These are phyloP conservation scores for Arabis alpina DNA, from an alignment of 345 rosid genomes.

Conservation along the genomic window DNA sequence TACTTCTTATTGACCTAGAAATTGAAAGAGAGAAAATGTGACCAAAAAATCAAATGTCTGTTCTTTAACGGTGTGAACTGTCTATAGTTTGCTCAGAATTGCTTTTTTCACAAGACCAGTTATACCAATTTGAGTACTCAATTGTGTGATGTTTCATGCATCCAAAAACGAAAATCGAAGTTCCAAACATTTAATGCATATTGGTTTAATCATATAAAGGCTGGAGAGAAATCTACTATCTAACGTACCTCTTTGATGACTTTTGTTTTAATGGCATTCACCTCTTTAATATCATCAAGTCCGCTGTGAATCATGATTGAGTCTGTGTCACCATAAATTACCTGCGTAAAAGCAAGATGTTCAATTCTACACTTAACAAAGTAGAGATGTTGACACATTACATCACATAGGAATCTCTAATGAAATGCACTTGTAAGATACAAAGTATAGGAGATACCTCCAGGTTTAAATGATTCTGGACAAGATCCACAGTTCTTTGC, in stretches of 20 bases:
- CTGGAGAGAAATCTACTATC: conserved; percentile 19
- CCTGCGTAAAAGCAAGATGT: conserved; percentile 58
- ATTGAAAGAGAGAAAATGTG: conserved; percentile 38
- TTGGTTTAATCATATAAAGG: not conserved
- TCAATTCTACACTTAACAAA: conserved; percentile 29
- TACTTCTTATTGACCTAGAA: conserved; percentile 93
- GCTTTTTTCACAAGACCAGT: not conserved
- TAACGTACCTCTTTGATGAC: conserved; percentile 86
- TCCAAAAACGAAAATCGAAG: conserved; percentile 21
- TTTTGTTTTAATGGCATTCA: conserved; percentile 77
- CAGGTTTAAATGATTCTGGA: conserved; percentile 84
- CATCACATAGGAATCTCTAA: conserved; percentile 21
- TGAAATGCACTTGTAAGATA: conserved; percentile 30
- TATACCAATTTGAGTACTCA: conserved; percentile 2
- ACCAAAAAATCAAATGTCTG: conserved; percentile 17
- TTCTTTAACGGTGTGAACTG: not conserved
- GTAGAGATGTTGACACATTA: conserved; percentile 23
- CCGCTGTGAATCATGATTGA: conserved; percentile 98
- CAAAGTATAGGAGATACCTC: conserved; percentile 58
- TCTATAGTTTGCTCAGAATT: conserved; percentile 4
- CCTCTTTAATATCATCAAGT: conserved; percentile 79
- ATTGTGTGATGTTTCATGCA: conserved; percentile 15
- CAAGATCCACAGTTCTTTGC: conserved; percentile 94
- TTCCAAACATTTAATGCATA: not conserved
- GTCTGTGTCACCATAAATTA: conserved; percentile 97